Base-by-base conservation (phyloP, 345 rosid species). In the Xanthoceras sorbifolium region DNA sequence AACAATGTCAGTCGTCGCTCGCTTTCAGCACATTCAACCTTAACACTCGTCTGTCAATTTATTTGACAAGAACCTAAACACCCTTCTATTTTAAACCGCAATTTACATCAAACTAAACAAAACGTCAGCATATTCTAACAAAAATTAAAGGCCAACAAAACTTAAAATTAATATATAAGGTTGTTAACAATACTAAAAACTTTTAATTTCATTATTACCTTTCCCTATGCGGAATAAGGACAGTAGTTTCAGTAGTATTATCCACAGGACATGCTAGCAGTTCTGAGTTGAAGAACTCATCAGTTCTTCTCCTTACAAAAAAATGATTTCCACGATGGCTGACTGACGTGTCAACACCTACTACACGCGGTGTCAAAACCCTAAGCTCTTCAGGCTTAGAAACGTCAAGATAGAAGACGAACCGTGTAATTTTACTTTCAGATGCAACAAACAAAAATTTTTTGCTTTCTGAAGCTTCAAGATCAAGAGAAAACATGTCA, bases 321-420 rank as follows among this genome's bases (percentile, higher is more conserved):
- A 95, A 95, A 85, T 93, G 93, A 72, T 87, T 85, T 79, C 97
- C 99, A 22, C 97, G 90, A 84, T 93, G 99, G 73, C 94, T 85
- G 36, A 71, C 97, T 10, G 89, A 83, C 32, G 88, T 77, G 75
- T 89, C 97, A 76, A 89, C 86, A 71, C 99, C 99, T 75, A 77
- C 82, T 18, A 83, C 78, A 71, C 96, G 86, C 80, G 97, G 91
- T 31, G 94, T 92, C 89, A 95, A 81, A 76, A 89, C 91, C 85
- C 14, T 82, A 60, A 88, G 93, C 77, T 88, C 90, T 48, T 89
- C 90, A 44, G 90, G 93, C 77, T 79, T 84, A 50, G 89, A 83
- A 75, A 86, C 80, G 72, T 95, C 93, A 78, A 92, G 81, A 72
- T 90, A 92, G 78, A 87, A 88, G 42, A 81, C 83, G 50, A 88